Evolutionary conservation across 2,329 filamentous ascomycete species (phyloP), one percentile per base, ranked within the genome.

Genomic region (Alternaria sp.): DNA sequence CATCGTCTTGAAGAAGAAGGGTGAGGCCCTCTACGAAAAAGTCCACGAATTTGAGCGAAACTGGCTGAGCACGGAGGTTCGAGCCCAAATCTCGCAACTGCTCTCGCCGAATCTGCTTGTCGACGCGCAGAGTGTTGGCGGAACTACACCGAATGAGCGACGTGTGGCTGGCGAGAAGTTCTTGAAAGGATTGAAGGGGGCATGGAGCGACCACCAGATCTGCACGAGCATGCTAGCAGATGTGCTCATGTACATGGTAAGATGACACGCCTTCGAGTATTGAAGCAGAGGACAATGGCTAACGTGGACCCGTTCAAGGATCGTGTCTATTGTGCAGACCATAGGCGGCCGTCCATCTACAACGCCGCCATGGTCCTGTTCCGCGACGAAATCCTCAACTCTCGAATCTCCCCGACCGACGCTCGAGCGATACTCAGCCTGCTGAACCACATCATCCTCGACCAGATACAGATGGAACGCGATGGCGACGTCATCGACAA

Each of bases 201-300:
- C 89, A 3, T 99, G 94, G 93, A 88, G 93, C 62, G 91, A 96
- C 64, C 94, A 99, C 75, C 92, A 94, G 75, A 87, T 91, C 57
- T 94, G 91, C 44, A 97, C 97, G 92, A 93, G 93, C 74, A 98
- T 98, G 94, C 90, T 93, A 51, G 93, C 94, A 4, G 95, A 98
- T 77, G 93, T 98, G 32, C 84, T 98, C 52, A 97, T 98, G 93
- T 97, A 97, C 75, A 92, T 99, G 84, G 86, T 88, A 74, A 72
- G 83, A 72, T 14, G n/a, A 2, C 12, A 18, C 9, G 22, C 14
- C 3, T 3, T 22, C 52, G 5, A 41, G 12, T 14, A 34, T 39
- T 9, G 14, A 34, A 22, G 18, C 34, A 38, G n/a, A 57, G 28
- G 22, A 26, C 43, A 48, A 55, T 61, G 30, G 64, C 66, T 74